These are phyloP conservation scores for Aegilops speltoides DNA, from an alignment of 176 grass and related monocot species.

Conservation along the genomic window DNA sequence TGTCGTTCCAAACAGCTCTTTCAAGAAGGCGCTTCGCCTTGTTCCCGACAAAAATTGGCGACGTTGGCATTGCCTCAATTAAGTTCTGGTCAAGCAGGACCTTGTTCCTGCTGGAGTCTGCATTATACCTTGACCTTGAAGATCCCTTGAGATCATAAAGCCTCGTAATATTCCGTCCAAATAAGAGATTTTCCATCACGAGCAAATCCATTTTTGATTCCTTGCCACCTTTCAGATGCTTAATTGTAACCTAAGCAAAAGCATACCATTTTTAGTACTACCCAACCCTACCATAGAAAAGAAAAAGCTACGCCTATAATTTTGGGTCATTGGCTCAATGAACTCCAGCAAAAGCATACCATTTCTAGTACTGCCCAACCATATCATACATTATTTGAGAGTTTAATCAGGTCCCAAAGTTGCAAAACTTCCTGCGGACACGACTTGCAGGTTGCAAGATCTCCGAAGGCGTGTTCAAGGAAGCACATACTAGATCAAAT, in stretches of 20 bases:
- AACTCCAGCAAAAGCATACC: slow-evolving; percentile 25
- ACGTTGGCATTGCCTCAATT: slow-evolving; percentile 97
- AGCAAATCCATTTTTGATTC: slow-evolving; percentile 95
- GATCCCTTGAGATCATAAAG: slow-evolving; percentile 99
- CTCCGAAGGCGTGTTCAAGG: neutral
- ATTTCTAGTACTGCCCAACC: neutral
- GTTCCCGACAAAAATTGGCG: slow-evolving; percentile 99
- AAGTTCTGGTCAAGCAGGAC: slow-evolving; percentile 99
- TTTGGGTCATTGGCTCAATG: neutral
- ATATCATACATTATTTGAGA: neutral
- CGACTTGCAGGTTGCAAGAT: neutral
- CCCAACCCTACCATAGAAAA: neutral
- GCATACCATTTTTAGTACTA: slow-evolving; percentile 22
- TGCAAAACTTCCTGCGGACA: neutral
- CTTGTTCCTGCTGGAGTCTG: slow-evolving; percentile 84
- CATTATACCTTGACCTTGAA: slow-evolving; percentile 92
- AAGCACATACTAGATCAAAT: neutral
- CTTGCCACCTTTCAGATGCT: slow-evolving; percentile 84
- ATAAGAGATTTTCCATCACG: slow-evolving; percentile 99
- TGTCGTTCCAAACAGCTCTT: slow-evolving; percentile 99
- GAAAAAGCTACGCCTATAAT: neutral
- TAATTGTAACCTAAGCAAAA: slow-evolving; percentile 78
- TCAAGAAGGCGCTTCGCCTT: slow-evolving; percentile 91
- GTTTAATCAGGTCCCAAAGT: neutral
- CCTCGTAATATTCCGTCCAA: slow-evolving; percentile 82